Conservation (phyloP, 305 asterid genomes). For the Fraxinus angustifolia region DNA sequence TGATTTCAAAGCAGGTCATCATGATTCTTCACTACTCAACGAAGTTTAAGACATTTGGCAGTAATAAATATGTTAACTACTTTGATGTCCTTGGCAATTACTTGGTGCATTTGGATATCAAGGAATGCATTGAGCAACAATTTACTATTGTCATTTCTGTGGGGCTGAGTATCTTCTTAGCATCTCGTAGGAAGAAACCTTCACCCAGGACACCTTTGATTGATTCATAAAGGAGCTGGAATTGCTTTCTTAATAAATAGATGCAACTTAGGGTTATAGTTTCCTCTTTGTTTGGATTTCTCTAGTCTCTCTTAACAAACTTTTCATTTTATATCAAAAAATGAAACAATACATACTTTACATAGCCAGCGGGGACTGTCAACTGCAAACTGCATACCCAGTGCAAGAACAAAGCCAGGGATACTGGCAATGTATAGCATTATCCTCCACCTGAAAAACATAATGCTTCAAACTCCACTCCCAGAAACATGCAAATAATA, state of each 20-base stretch:
- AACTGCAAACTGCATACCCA: conserved; percentile 82
- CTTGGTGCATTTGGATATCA: neutral
- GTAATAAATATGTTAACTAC: neutral
- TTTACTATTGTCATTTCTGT: neutral
- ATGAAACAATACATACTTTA: conserved; percentile 45
- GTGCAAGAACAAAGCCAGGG: conserved; percentile 65
- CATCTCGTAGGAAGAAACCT: neutral
- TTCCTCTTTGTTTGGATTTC: neutral
- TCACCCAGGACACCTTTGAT: neutral
- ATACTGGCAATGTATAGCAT: conserved; percentile 59
- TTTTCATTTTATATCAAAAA: conserved; percentile 4
- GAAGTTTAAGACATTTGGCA: neutral
- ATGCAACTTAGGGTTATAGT: neutral
- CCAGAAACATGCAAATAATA: conserved; percentile 4
- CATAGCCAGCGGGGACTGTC: conserved; percentile 95
- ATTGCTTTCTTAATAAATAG: conserved; percentile 6
- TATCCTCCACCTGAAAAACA: conserved; percentile 73
- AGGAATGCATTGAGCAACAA: neutral
- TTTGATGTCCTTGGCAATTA: neutral
- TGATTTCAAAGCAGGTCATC: neutral
- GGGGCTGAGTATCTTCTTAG: neutral
- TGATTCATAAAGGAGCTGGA: neutral
- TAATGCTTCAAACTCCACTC: conserved; percentile 9
- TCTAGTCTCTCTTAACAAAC: neutral
- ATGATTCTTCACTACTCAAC: neutral